Base-by-base conservation (phyloP, 129 eudicot genomes). In the Chrysanthemum lavandulifolium region DNA sequence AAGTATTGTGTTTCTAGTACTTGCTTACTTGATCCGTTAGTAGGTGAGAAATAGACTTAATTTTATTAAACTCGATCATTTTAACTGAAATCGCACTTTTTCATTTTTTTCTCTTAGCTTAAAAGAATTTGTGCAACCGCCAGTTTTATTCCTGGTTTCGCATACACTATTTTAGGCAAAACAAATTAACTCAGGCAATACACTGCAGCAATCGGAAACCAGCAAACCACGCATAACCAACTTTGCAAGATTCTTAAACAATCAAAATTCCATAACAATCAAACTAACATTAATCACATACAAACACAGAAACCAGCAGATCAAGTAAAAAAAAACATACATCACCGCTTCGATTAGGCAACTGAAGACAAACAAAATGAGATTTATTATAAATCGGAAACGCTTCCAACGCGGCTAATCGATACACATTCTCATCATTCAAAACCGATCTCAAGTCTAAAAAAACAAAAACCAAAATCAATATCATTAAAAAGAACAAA, bases 301-400 rank as follows among this genome's bases (percentile, higher is more conserved):
- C 21, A n/a, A 71, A 55, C 15, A 50, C 13, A 25, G 5, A 25
- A 54, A 45, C 19, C 6, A 25, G 14, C 55, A 54, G 57, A 65
- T 56, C 67, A 45, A 56, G 61, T 67, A 1, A 29, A 56, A n/a
- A 60, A 56, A 25, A 11, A 7, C 81, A 77, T 84, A 90, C 98
- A 75, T 94, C 98, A 49, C 96, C 98, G 74, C 93, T 86, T 63
- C 97, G 75, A 69, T 87, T 79, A 49, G 97, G 96, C 43, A 94
- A 74, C 14, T 81, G 85, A 78, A 94, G 97, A 45, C 78, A 90
- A 66, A 90, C 73, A 71, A 94, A 60, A 77, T 90, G 97, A 59
- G 93, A 79, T 77, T 94, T 94, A 72, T 94, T 94, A 82, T 94
- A 88, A 53, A 79, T 19, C 18, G 99, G 99, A 67, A 88, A 95